Evolutionary conservation across 139 green algal species (phyloP), one percentile per base, ranked within the genome.

Genomic region (Haematococcus sp.): DNA sequence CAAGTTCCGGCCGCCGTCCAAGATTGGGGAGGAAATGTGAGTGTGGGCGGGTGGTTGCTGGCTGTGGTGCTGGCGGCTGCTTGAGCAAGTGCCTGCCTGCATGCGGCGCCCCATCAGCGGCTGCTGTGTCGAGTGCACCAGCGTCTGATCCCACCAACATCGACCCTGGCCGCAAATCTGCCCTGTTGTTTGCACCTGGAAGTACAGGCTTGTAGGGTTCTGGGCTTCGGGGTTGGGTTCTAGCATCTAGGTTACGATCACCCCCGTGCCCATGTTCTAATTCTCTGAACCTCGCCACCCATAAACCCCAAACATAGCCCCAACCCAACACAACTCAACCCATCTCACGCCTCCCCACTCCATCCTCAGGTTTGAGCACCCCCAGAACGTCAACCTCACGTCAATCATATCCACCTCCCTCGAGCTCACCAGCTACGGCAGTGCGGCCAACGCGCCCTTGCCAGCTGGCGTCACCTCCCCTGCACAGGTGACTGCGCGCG

Each of bases 331-430:
- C 44, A 23, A 13, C 44, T 54, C 44, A 23, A 54, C 13, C 44
- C 40, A 7, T 11, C 40, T 11, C 40, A 7, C 40, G 7, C 40
- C 40, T 11, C 40, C 40, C 40, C 40, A 7, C 40, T 11, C 40
- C 40, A 7, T 31, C 9, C 56, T n/a, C 81, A 90, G 87, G 43
- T 96, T 93, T 60, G 95, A 98, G 83, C 95, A 98, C 83, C 84
- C 91, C 2, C 93, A 98, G 74, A 98, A 98, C 80, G 80, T 91
- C 58, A 70, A 80, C 23, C 79, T 97, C 13, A 61, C 68, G 9
- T 79, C 86, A 32, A 89, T 97, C 68, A 81, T 98, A 17, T 89
- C 88, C 30, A 71, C 75, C 35, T 96, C 91, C 81, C 69, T 95
- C 34, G 88, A 91, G 27, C 73, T 97, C 25, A 61, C 40, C 40